phyloP scores from a whole-genome alignment of 2,329 filamentous ascomycete species.

The Talaromyces amestolkiae region DNA sequence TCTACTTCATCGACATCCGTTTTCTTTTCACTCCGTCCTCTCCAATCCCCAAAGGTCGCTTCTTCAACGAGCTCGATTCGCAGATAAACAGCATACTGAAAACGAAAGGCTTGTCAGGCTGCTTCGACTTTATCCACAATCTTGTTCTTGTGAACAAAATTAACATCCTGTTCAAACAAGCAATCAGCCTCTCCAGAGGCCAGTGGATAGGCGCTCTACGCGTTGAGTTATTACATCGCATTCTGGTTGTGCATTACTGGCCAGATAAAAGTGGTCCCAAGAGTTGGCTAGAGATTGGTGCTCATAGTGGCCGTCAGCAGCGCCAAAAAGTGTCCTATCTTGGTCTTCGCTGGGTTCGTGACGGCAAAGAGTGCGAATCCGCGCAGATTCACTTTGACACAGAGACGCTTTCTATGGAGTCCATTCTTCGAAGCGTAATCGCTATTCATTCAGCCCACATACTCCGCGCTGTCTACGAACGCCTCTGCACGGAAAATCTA shows the following conservation, averaged over 20 bases:
- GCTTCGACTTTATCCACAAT: constrained; percentile 84
- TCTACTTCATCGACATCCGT: constrained; percentile 91
- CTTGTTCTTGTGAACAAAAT: constrained; percentile 89
- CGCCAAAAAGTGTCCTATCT: constrained; percentile 32
- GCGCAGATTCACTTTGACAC: constrained; percentile 66
- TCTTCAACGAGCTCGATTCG: constrained; percentile 66
- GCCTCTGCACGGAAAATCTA: constrained; percentile 58
- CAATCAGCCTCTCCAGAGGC: constrained; percentile 63
- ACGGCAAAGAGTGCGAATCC: constrained; percentile 71
- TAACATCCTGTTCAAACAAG: constrained; percentile 75
- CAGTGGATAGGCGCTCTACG: constrained; percentile 77
- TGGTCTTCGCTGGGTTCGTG: constrained; percentile 73
- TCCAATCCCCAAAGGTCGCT: constrained; percentile 59
- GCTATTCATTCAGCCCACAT: constrained; percentile 71
- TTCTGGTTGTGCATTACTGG: constrained; percentile 91
- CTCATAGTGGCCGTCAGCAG: constrained; percentile 42
- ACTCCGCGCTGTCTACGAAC: constrained; percentile 64
- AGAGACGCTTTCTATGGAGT: constrained; percentile 68
- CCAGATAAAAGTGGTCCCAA: constrained; percentile 66
- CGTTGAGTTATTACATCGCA: constrained; percentile 76
- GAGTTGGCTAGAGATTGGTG: constrained; percentile 87
- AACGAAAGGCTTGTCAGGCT: constrained; percentile 70
- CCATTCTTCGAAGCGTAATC: constrained; percentile 70
- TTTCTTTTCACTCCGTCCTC: constrained; percentile 73
- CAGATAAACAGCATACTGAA: constrained; percentile 70